Base-by-base conservation (phyloP, 495 filamentous ascomycete genomes). In the Tuber magnatum region DNA sequence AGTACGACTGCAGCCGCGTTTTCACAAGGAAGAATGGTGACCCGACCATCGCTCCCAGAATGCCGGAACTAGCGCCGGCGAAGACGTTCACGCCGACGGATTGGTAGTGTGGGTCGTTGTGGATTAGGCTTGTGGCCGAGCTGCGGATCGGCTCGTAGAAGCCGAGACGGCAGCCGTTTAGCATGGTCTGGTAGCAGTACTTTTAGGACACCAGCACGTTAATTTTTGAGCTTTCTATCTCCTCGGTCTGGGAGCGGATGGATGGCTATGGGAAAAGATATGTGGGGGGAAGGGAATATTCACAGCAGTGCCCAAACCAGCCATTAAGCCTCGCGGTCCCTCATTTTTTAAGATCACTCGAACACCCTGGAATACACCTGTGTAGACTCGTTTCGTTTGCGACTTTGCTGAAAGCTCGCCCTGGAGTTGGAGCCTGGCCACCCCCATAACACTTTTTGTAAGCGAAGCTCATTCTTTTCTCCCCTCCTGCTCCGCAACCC, bases 1-100 rank as follows among this genome's bases (percentile, higher is more conserved):
- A 97, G 86, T 87, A 97, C 70, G 93, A 97, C 84, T 99, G 95
- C 74, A 99, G 87, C 22, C 95, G 90, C 14, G 95, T 99, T 86
- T 99, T 99, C 82, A 97, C 91, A n/a, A 99, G 88, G 86, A 98
- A 99, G 83, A 99, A 98, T 1, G 95, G 96, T 40, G 93, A 97
- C 35, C 94, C 95, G 22, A 91, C 91, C 14, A 91, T 91, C 9
- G 95, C 95, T 74, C 95, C 95, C 61, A 98, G 87, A 68, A 98
- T 90, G 75, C 95, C 95, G 10, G 92, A 94, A 5, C 89, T 84
- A 10, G 95, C 95, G 76, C 95, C 95, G 68, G 91, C 90, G 81
- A 97, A 91, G 85, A 99, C 92, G 83, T 99, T 99, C 85, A 97
- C 88, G 28, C 89, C 91, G 70, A 98, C 86, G 76, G 90, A 94